Evolutionary conservation across 2,329 filamentous ascomycete genomes (phyloP).

Genomic region (Bipolaris sorokiniana): DNA sequence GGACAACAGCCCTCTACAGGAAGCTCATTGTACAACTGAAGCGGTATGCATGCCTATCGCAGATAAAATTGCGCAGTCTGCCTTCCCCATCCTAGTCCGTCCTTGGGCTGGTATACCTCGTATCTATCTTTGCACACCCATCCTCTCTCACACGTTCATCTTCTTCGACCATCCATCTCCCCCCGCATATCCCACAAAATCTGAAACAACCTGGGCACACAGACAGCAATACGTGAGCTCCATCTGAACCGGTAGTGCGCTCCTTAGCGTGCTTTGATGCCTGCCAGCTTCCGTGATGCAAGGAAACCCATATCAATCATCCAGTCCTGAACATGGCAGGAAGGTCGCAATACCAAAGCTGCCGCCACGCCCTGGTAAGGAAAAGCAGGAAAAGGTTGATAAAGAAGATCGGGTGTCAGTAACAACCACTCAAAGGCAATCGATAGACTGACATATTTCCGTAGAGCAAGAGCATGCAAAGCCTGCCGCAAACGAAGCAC

Average conservation of each 20-base stretch:
- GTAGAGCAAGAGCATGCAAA: conserved; percentile 31
- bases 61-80: neutral
- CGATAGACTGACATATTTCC: neutral
- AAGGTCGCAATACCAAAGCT: conserved; percentile 27
- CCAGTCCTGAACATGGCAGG: conserved; percentile 6
- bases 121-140: neutral
- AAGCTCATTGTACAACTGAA: neutral
- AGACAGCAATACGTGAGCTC: neutral
- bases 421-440: neutral
- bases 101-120: neutral
- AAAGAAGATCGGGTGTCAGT: conserved; percentile 31
- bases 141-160: neutral
- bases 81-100: neutral
- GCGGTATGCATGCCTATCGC: too few species aligned
- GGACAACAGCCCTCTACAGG: neutral
- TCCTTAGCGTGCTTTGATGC: conserved; percentile 1
- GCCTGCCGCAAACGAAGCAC: conserved; percentile 33
- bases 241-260: conserved; percentile 2
- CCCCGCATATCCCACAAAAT: neutral
- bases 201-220: neutral
- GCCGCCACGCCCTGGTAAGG: conserved; percentile 9
- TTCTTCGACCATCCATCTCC: neutral
- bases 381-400: conserved; percentile 6
- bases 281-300: conserved; percentile 6
- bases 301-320: neutral